Evolutionary conservation across 2,329 filamentous ascomycete species (phyloP).

Genomic region (Pseudogymnoascus sp.): DNA sequence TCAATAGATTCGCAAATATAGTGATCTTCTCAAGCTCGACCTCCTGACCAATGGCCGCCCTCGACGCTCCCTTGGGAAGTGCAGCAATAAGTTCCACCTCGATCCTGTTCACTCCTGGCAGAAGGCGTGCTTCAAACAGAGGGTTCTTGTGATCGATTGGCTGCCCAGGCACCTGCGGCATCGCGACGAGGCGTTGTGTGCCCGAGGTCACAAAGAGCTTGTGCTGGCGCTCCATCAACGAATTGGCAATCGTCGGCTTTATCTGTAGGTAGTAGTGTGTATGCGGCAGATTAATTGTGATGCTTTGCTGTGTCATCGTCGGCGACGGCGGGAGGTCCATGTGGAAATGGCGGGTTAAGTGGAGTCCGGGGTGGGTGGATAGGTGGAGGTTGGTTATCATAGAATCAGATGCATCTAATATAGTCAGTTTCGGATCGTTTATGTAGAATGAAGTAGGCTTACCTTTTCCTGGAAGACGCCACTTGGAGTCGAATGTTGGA

Average conservation of each 20-base stretch:
- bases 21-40: conserved; percentile 75
- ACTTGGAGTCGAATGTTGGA: conserved; percentile 36
- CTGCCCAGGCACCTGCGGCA: conserved; percentile 47
- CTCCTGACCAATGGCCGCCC: conserved; percentile 50
- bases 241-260: conserved; percentile 56
- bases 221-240: conserved; percentile 62
- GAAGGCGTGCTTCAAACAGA: conserved; percentile 68
- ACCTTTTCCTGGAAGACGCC: conserved; percentile 42
- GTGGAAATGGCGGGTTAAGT: conserved; percentile 53
- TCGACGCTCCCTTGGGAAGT: conserved; percentile 51
- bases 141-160: conserved; percentile 50
- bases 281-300: conserved; percentile 63
- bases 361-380: conserved; percentile 61
- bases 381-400: conserved; percentile 62
- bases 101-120: conserved; percentile 68
- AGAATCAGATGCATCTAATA: conserved; percentile 50
- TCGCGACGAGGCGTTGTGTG: conserved; percentile 46
- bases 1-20: conserved; percentile 65
- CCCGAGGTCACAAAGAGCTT: conserved; percentile 71
- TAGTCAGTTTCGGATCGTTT: conserved; percentile 20
- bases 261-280: conserved; percentile 67
- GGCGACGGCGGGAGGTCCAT: conserved; percentile 60
- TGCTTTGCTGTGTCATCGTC: conserved; percentile 61
- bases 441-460: conserved; percentile 20
- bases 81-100: conserved; percentile 73